Conservation (phyloP, 352 stramenopile genomes). For the Phytophthora cactorum region DNA sequence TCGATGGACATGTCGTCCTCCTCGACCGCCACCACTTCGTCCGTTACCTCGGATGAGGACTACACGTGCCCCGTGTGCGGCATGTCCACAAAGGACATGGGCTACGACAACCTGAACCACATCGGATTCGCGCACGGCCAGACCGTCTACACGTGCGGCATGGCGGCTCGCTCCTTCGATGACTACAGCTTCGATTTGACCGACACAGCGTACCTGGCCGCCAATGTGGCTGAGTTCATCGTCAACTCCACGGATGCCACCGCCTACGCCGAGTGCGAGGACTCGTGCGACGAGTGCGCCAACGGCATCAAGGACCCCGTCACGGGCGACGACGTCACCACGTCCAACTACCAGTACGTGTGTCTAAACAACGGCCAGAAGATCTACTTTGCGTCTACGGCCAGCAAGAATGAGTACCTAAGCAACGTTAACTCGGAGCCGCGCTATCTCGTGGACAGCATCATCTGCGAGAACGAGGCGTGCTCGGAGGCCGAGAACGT, state of each 20-base stretch:
- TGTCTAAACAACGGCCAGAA: constrained; percentile 83
- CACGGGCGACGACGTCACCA: constrained; percentile 58
- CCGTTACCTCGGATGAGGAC: constrained; percentile 22
- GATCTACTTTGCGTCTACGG: constrained; percentile 79
- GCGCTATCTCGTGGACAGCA: constrained; percentile 59
- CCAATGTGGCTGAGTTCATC: constrained; percentile 66
- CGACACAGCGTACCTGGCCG: constrained; percentile 71
- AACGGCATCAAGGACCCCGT: constrained; percentile 69
- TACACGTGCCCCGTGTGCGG: constrained; percentile 77
- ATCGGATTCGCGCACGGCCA: constrained; percentile 67
- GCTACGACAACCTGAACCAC: constrained; percentile 71
- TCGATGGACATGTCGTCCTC: constrained; percentile 20
- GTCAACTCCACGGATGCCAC: constrained; percentile 43
- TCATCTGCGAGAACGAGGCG: constrained; percentile 58
- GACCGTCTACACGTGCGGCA: constrained; percentile 78
- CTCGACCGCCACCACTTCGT: constrained; percentile 1
- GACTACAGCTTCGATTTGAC: constrained; percentile 65
- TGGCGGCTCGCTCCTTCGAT: constrained; percentile 59
- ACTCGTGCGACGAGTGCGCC: constrained; percentile 56
- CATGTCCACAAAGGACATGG: constrained; percentile 62
- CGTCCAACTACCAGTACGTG: constrained; percentile 71
- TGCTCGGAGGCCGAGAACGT: constrained; percentile 71
- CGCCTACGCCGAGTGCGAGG: constrained; percentile 39
- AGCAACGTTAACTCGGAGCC: constrained; percentile 59
- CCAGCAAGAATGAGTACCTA: constrained; percentile 66